These are phyloP conservation scores for Clitoria ternatea DNA, from an alignment of 306 rosid genomes.

Conservation along the genomic window DNA sequence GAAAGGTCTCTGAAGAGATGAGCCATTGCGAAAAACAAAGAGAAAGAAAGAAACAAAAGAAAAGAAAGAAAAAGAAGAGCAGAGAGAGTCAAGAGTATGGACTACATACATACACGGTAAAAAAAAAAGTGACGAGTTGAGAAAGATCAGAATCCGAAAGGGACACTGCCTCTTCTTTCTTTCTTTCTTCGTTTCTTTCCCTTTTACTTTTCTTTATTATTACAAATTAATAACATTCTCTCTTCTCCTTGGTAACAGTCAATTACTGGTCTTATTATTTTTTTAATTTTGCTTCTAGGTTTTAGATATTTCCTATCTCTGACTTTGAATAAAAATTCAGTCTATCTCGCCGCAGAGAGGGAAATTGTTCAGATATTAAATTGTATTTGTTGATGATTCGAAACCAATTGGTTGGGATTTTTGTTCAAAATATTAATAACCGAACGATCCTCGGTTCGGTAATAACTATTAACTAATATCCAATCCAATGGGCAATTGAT, in stretches of 20 bases:
- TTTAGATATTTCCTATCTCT: background rate
- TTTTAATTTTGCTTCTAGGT: background rate
- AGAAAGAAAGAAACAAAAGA: background rate
- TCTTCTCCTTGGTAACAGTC: background rate
- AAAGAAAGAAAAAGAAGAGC: background rate
- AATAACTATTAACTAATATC: too few relatives aligned
- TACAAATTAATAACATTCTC: background rate
- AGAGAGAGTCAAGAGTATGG: slow-evolving; percentile 16
- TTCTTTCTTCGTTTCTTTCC: background rate
- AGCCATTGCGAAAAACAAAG: slow-evolving; percentile 50
- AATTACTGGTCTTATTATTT: background rate
- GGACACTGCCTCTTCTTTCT: slow-evolving; percentile 19
- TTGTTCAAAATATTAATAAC: background rate
- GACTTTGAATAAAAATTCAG: background rate
- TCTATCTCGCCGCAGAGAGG: background rate
- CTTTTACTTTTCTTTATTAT: background rate
- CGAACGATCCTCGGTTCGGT: background rate
- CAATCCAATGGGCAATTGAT: background rate
- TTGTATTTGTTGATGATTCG: background rate
- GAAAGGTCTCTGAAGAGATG: slow-evolving; percentile 89
- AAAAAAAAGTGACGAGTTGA: slow-evolving; percentile 11
- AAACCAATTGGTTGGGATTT: background rate
- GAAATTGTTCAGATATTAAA: background rate
- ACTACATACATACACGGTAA: slow-evolving; percentile 24
- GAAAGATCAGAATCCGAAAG: slow-evolving; percentile 17